Evolutionary conservation across 352 stramenopile genomes (phyloP), one percentile per base, ranked within the genome.

Genomic region (Globisporangium cederbergense): DNA sequence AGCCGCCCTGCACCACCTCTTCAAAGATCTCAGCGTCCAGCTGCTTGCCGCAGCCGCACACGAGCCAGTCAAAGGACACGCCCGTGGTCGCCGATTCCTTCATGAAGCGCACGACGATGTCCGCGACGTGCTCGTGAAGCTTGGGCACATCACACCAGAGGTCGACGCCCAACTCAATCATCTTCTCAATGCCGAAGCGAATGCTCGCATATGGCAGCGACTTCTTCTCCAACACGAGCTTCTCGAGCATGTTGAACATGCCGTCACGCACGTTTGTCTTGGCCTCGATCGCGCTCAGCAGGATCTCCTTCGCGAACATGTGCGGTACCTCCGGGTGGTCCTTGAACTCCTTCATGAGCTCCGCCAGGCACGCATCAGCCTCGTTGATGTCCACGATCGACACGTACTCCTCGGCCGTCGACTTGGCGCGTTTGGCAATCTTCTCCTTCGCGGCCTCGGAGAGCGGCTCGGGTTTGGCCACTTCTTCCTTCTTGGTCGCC

Each of bases 61-160:
- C 56, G 32, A 95, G 32, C 84, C 84, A 95, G 53, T 93, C 79
- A 56, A 92, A 60, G 14, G 81, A 84, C 54, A 93, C 70, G 6
- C 77, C 76, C 6, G 73, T 91, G n/a, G 73, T 57, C 28, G 74
- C 61, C 10, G 83, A 88, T 51, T 88, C 58, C 60, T 80, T 79
- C 54, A 90, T 83, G 60, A 93, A 92, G 13, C 79, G 78, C n/a
- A 78, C 71, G n/a, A 88, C 60, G 52, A 95, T 79, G 46, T 79
- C 63, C n/a, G 80, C 78, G 32, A 93, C 70, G 66, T 93, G 78
- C 46, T 93, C 81, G 59, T 89, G 80, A 5, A 91, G 74, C 74
- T 91, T 95, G 2, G 86, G 86, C 13, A 95, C 86, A 59, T 95
- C 86, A 55, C 84, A 95, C 81, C 77, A 89, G 22, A 93, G 55